Evolutionary conservation across 2,329 filamentous ascomycete species (phyloP).

Genomic region (Lasiodiplodia sp.): DNA sequence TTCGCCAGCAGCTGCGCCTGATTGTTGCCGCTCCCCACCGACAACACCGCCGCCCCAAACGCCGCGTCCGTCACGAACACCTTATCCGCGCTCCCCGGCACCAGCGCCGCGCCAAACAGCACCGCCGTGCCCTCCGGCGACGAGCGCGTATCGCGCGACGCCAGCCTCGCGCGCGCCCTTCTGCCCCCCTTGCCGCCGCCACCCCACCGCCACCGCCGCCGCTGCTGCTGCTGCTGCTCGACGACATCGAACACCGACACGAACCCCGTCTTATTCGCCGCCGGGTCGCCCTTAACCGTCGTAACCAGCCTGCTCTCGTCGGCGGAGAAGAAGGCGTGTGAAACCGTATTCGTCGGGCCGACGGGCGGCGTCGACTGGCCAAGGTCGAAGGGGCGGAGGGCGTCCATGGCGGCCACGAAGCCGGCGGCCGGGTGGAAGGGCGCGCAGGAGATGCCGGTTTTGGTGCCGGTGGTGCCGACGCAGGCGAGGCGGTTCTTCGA

Average conservation of each 20-base stretch:
- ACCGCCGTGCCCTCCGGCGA: conserved; percentile 64
- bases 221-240: conserved; percentile 22
- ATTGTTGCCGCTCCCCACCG: conserved; percentile 48
- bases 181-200: no score
- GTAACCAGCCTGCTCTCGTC: conserved; percentile 62
- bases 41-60: conserved; percentile 59
- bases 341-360: conserved; percentile 66
- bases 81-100: conserved; percentile 52
- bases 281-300: conserved; percentile 67
- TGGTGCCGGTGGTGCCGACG: conserved; percentile 46
- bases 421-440: no score
- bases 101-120: conserved; percentile 61
- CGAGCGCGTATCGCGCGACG: conserved; percentile 40
- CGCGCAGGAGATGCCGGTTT: conserved; percentile 50
- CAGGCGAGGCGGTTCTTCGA: conserved; percentile 46
- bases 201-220: not conserved
- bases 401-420: no score
- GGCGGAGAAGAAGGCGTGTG: conserved; percentile 65
- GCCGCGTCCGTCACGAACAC: conserved; percentile 66
- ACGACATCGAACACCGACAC: conserved; percentile 60
- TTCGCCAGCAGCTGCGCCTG: conserved; percentile 46
- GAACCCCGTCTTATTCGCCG: conserved; percentile 64
- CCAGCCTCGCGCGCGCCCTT: conserved; percentile 32
- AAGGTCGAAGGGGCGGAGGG: conserved; percentile 54
- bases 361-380: conserved; percentile 65